phyloP scores from a whole-genome alignment of 1,284 basidiomycete species.

The Cystobasidiaceae sp. region DNA sequence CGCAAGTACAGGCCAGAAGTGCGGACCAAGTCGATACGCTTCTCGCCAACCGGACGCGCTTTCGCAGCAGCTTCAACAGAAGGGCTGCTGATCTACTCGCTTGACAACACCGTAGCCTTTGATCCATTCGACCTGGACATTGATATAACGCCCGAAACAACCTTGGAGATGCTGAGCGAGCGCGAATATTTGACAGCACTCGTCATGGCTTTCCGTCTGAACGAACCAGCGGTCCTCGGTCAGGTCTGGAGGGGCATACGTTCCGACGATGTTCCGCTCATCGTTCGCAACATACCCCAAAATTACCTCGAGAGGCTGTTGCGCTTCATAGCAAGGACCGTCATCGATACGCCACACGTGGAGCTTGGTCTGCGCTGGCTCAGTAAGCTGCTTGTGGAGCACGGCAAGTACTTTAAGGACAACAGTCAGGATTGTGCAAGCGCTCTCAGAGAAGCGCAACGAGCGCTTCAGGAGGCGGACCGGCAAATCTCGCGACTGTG shows the following conservation, averaged over 20 bases:
- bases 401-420: constrained; percentile 71
- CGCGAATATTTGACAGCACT: constrained; percentile 79
- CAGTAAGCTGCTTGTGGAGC: constrained; percentile 67
- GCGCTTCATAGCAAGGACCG: constrained; percentile 70
- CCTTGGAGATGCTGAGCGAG: constrained; percentile 57
- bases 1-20: constrained; percentile 80
- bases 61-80: constrained; percentile 97
- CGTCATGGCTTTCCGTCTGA: constrained; percentile 83
- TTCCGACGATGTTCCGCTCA: constrained; percentile 65
- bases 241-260: constrained; percentile 77
- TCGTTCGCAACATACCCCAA: constrained; percentile 72
- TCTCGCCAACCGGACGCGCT: constrained; percentile 85
- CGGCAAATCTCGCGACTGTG: constrained; percentile 71
- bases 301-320: constrained; percentile 70
- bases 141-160: constrained; percentile 85
- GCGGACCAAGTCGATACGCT: constrained; percentile 85
- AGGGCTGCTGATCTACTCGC: constrained; percentile 85
- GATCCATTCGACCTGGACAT: constrained; percentile 96
- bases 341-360: constrained; percentile 70
- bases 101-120: constrained; percentile 77
- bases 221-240: constrained; percentile 72
- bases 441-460: constrained; percentile 73
- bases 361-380: constrained; percentile 89
- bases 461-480: constrained; percentile 71
- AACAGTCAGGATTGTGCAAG: constrained; percentile 72